Base-by-base conservation (phyloP, 208 protist genomes). In the Leishmania guyanensis region DNA sequence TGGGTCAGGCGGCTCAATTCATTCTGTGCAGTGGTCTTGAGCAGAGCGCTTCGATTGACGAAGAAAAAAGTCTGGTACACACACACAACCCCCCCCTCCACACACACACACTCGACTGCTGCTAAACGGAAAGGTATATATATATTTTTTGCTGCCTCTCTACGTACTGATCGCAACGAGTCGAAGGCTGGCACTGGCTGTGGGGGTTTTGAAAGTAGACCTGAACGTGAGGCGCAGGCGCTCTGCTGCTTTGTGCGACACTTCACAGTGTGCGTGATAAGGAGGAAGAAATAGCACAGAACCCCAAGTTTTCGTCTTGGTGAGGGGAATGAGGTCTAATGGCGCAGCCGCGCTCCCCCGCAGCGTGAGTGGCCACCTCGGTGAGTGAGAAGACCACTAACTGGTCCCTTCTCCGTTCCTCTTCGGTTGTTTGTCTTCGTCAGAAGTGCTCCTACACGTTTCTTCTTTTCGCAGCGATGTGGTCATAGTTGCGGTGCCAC, bases 111-210 rank as follows among this genome's bases (percentile, higher is more conserved):
- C 5, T 36, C 73, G 22, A 6, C 54, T 33, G 29, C 64, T 72
- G 29, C 14, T 46, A 29, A 77, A 6, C 26, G 39, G 48, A 73
- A 29, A 54, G 48, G 22, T 0, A 17, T 9, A 17, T 46, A n/a
- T 20, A 1, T 33, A 29, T 79, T 75, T 80, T 29, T n/a, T 76
- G 33, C 43, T 76, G 33, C 62, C 77, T 50, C 75, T 69, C 70
- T 58, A 33, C 39, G 46, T 73, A 26, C 10, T 33, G 39, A 4
- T 46, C 17, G 69, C 48, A 29, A 29, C n/a, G 43, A 8, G 69
- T 33, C 22, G n/a, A 73, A 73, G 26, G 17, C 26, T 73, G 26
- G 46, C 46, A 54, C 46, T 48, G 46, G 53, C 20, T 5, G 20
- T 51, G 46, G 26, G 26, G 29, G 60, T 65, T 53, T 73, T 26